These are phyloP conservation scores for Lecanoromycetidae sp. DNA, from an alignment of 2,329 filamentous ascomycete genomes.

Conservation along the genomic window DNA sequence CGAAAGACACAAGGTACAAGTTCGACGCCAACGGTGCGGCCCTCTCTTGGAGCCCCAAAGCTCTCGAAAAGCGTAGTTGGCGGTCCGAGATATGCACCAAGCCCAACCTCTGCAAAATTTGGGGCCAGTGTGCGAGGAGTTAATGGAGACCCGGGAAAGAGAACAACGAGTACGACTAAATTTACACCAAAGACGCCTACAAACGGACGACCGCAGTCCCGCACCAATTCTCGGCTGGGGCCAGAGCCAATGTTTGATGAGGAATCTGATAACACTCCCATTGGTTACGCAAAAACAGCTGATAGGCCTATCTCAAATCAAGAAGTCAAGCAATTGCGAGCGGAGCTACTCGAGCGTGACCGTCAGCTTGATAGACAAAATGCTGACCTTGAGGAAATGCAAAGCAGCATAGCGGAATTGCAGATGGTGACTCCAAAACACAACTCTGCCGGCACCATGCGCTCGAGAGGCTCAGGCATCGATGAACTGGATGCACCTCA, in stretches of 20 bases:
- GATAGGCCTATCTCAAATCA: constrained; percentile 26
- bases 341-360: constrained; percentile 71
- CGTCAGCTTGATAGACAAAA: constrained; percentile 82
- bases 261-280: constrained; percentile 48
- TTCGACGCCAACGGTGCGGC: constrained; percentile 43
- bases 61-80: constrained; percentile 43
- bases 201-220: constrained; percentile 11
- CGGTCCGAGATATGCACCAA: constrained; percentile 48
- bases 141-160: constrained; percentile 50
- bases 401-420: constrained; percentile 71
- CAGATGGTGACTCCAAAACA: constrained; percentile 53
- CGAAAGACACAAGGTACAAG: constrained; percentile 49
- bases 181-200: constrained; percentile 21
- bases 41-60: constrained; percentile 46
- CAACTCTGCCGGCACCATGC: constrained; percentile 35
- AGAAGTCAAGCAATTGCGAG: constrained; percentile 60
- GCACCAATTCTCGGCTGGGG: constrained; percentile 20
- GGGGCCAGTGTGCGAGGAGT: constrained; percentile 51
- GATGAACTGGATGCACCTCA: constrained; percentile 64
- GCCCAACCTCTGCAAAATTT: constrained; percentile 50
- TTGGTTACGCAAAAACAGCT: constrained; percentile 41
- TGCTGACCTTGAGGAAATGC: constrained; percentile 74
- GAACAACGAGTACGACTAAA: constrained; percentile 28
- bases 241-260: constrained; percentile 25
- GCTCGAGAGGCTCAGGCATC: constrained; percentile 22